Base-by-base conservation (phyloP, 2,329 filamentous ascomycete species). In the Gaeumannomyces tritici region DNA sequence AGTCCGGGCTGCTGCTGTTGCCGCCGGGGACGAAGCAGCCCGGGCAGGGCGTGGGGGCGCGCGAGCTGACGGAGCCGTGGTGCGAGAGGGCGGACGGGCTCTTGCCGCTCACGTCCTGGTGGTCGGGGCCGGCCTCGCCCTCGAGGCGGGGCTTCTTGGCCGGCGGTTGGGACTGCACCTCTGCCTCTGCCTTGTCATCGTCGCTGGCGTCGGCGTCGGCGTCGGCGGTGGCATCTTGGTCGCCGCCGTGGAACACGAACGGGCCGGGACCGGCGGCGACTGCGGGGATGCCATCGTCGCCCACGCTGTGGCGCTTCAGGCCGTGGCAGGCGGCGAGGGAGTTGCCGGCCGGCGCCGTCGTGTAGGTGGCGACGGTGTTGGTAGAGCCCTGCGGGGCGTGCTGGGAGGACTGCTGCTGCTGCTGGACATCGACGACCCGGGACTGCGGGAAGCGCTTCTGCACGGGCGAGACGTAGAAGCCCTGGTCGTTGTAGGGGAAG, bases 391-490 rank as follows among this genome's bases (percentile, higher is more conserved):
- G 55, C 55, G 55, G 12, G 24, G 11, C 24, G 27, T 31, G 42
- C 13, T 29, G 59, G 27, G 21, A 24, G 27, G 27, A 13, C 7
- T n/a, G 31, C 24, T 57, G 31, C 24, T 57, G 54, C 7, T n/a
- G 31, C 24, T 57, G 31, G 15, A 51, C 31, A 24, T 15, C 24
- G 24, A 31, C 11, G 2, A 18, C 29, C 24, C 33, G 35, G 3
- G 59, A 28, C 27, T 28, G 59, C 26, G 27, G 28, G 59, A 42
- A 51, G 27, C 35, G 59, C 27, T 31, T 60, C 21, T 56, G 47
- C 15, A 29, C 56, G 13, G 60, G 60, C 55, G 60, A 55, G 13
- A 61, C 31, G 54, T 57, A 61, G 55, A 61, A 61, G 21, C 60
- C 60, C 28, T 61, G 51, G 31, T 61, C 60, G 26, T 61, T 55